These are phyloP conservation scores for Oropetium thomaeum DNA, from an alignment of 176 grass and related monocot species.

Conservation along the genomic window DNA sequence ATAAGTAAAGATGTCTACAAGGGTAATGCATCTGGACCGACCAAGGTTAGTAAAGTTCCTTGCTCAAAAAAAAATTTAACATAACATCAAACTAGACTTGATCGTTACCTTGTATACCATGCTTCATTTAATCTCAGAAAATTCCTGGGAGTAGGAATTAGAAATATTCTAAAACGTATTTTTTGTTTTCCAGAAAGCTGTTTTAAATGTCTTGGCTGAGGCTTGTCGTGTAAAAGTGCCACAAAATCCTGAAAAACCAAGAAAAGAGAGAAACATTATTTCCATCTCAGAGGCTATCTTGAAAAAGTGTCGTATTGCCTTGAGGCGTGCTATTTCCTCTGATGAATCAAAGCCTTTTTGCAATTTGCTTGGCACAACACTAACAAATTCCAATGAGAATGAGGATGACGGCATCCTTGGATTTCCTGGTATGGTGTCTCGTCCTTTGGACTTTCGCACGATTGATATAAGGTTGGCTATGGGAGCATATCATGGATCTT, in stretches of 20 bases:
- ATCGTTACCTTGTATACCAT: slow-evolving; percentile 2
- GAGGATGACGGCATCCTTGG: slow-evolving; percentile 97
- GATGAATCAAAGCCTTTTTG: slow-evolving; percentile 88
- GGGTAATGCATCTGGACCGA: slow-evolving; percentile 95
- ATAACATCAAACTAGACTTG: slow-evolving; percentile 9
- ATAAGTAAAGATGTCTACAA: slow-evolving; percentile 99
- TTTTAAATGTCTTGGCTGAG: slow-evolving; percentile 75
- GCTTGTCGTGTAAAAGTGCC: slow-evolving; percentile 46
- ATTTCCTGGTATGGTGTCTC: slow-evolving; percentile 93
- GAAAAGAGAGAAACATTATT: slow-evolving; percentile 55
- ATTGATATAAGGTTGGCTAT: slow-evolving; percentile 92
- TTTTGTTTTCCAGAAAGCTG: slow-evolving; percentile 75
- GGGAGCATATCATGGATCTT: slow-evolving; percentile 80
- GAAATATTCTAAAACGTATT: slow-evolving; percentile 15
- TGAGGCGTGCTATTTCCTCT: slow-evolving; percentile 67
- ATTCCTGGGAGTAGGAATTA: neutral
- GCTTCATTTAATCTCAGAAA: slow-evolving; percentile 16
- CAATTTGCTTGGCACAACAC: slow-evolving; percentile 89
- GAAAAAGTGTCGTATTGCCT: slow-evolving; percentile 75
- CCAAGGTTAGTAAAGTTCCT: slow-evolving; percentile 63
- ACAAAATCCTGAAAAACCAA: slow-evolving; percentile 49
- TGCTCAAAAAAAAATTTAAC: neutral
- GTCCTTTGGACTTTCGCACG: slow-evolving; percentile 91
- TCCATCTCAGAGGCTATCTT: slow-evolving; percentile 74
- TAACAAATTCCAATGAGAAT: slow-evolving; percentile 80